A percentile compares a stretch with the other conserved stretches of the same genome.
Conservation (phyloP, 2,329 filamentous ascomycete species). For the Colletotrichum karsti region DNA sequence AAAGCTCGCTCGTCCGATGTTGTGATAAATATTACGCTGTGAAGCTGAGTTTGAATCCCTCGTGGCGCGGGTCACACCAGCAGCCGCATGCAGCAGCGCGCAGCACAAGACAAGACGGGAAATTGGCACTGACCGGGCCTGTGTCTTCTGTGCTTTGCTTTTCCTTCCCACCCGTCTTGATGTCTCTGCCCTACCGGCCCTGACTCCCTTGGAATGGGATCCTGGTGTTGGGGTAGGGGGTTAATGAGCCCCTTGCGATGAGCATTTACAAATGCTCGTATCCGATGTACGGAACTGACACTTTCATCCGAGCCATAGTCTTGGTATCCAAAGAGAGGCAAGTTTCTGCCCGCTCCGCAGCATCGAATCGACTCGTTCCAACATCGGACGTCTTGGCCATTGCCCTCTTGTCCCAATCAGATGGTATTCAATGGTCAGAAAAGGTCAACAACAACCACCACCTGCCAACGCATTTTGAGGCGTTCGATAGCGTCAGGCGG, state of each 20-base stretch:
- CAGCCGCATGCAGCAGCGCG: not conserved
- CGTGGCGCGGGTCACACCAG: constrained; percentile 4
- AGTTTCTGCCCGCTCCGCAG: not conserved
- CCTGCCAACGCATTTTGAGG: constrained; percentile 18
- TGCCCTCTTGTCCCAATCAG: not conserved
- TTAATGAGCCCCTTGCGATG: not conserved
- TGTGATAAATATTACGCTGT: not conserved
- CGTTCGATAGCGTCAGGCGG: constrained; percentile 17
- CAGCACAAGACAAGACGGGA: not conserved
- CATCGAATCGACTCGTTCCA: not conserved
- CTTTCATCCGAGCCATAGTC: constrained; percentile 9
- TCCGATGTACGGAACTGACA: constrained; percentile 4
- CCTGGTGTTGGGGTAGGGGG: not conserved
- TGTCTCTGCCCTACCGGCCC: not conserved
- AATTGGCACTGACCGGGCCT: not conserved
- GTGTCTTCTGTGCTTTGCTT: not conserved
- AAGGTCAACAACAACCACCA: not conserved
- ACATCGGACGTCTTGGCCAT: constrained; percentile 19
- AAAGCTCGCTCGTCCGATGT: constrained; percentile 6
- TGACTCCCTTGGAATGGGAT: not conserved
- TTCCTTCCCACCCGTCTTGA: not conserved
- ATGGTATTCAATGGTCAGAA: not conserved
- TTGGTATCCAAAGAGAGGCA: not conserved
- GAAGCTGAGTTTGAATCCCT: not conserved
- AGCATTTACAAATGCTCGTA: constrained; percentile 3